phyloP scores from a whole-genome alignment of 805 yeast species.

The Myxozyma sirexii region DNA sequence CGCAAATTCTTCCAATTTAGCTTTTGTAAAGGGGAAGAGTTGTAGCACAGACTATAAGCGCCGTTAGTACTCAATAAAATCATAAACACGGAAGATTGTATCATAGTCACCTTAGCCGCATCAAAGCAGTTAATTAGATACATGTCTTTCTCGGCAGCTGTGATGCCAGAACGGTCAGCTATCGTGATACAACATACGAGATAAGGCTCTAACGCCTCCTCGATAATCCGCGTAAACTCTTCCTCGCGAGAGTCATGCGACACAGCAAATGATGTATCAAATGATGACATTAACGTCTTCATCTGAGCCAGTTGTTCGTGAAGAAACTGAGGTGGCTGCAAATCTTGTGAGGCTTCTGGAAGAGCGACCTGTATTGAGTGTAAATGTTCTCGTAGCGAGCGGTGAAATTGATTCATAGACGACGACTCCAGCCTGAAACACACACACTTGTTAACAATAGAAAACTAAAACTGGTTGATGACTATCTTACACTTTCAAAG shows the following conservation, averaged over 20 bases:
- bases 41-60: constrained; percentile 18
- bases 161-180: constrained; percentile 31
- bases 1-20: constrained; percentile 19
- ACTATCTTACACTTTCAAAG: constrained; percentile 33
- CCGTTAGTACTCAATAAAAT: no score
- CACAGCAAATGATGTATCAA: constrained; percentile 41
- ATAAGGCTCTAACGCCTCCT: constrained; percentile 42
- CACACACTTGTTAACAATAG: no score
- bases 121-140: constrained; percentile 45
- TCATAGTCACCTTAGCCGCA: constrained; percentile 39
- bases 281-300: constrained; percentile 57
- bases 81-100: no score
- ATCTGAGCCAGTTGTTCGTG: constrained; percentile 64
- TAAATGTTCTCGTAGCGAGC: constrained; percentile 47
- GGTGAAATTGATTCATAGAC: constrained; percentile 48
- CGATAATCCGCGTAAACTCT: constrained; percentile 37
- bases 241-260: constrained; percentile 27
- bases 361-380: constrained; percentile 41
- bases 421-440: constrained; percentile 39
- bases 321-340: constrained; percentile 85
- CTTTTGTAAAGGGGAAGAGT: constrained; percentile 28
- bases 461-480: no score
- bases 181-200: constrained; percentile 39
- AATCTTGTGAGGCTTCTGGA: constrained; percentile 51
- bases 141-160: constrained; percentile 41